These are phyloP conservation scores for Gossypium davidsonii DNA, from an alignment of 441 rosid species.

Conservation along the genomic window DNA sequence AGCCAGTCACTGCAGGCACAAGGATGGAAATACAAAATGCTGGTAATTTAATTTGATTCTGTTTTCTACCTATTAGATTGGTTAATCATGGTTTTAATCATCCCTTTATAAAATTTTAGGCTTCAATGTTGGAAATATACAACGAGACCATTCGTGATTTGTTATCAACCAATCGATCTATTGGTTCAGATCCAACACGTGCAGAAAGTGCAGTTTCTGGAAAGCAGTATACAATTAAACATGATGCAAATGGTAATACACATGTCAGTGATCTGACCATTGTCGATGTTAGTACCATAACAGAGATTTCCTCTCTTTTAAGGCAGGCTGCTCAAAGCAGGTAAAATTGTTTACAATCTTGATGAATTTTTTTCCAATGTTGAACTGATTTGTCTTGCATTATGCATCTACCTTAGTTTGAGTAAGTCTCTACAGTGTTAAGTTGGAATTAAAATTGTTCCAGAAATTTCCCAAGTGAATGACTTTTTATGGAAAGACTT, in stretches of 20 bases:
- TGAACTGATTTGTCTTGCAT: neutral
- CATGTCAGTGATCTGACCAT: constrained; percentile 76
- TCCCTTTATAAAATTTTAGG: constrained; percentile 37
- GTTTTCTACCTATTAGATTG: neutral
- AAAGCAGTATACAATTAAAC: constrained; percentile 78
- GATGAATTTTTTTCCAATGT: neutral
- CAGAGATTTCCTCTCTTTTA: constrained; percentile 70
- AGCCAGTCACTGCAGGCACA: constrained; percentile 69
- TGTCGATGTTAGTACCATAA: constrained; percentile 68
- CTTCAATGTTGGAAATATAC: constrained; percentile 93
- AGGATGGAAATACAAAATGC: constrained; percentile 96
- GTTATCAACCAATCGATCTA: constrained; percentile 43
- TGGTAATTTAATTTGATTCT: constrained; percentile 35
- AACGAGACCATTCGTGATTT: constrained; percentile 86
- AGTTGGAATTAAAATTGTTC: neutral
- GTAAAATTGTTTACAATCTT: constrained; percentile 24
- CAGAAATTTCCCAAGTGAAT: neutral
- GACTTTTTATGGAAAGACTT: neutral
- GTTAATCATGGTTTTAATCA: constrained; percentile 6
- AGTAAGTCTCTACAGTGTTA: neutral
- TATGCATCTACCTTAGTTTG: neutral
- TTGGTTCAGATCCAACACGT: constrained; percentile 30
- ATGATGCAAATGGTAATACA: constrained; percentile 76
- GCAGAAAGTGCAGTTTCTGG: constrained; percentile 51
- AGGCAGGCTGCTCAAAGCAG: constrained; percentile 91